Evolutionary conservation across 176 grass and related monocot genomes (phyloP), one percentile per base, ranked within the genome.

Genomic region (Cenchrus fungigraminus): DNA sequence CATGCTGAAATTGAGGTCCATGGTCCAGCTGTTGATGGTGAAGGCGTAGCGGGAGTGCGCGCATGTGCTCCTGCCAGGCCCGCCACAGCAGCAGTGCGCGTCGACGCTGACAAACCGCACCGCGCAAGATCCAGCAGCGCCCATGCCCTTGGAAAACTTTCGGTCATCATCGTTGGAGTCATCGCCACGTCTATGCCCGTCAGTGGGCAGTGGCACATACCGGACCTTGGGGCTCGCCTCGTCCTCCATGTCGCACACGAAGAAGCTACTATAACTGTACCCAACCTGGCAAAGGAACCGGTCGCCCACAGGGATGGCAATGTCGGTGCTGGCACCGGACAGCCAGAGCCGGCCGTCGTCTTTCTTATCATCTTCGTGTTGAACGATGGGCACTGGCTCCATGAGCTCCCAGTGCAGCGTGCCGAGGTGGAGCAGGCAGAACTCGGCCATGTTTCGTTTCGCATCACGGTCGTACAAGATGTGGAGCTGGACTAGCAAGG

Each of bases 261-360:
- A 3, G 65, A 68, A 68, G 65, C 3, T 3, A 0, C 0, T 0
- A 4, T 34, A 1, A 1, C 2, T 0, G 8, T 43, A 43, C 0
- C 0, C 0, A 17, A 68, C 15, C 8, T 16, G 4, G 16, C 65
- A 68, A 1, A 68, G 34, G 34, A 43, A 68, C 15, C 37, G 15
- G 68, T 70, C 42, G 5, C 19, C 42, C 4, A 44, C 17, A 37
- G 17, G 6, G 42, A 70, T 22, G 68, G 10, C 1, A 2, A 4
- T 19, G 16, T 10, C 13, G 4, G 12, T 8, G 14, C 2, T 34
- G 32, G 2, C 32, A 34, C 52, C 2, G 7, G 3, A 5, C 14
- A 1, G 12, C 4, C 16, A 2, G 14, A 16, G 52, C 14, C 0
- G 52, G 15, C 1, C 54, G 1, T 1, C 3, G 52, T 2, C 52